A percentile compares a stretch with the other conserved stretches of the same genome.
Conservation (phyloP, 176 grass and related monocot species). For the sorghum (Sorghum bicolor) region Sorghum_bicolor_NCBIv3 NC_012873.2:63152501-63153000, state of each 20-base stretch:
- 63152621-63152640: conserved; percentile 99
- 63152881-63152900: conserved; percentile 17
- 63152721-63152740: conserved; percentile 10
- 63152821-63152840: conserved; percentile 59
- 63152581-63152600: conserved; percentile 35
- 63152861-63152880: neutral
- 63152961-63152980: conserved; percentile 80
- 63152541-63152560: conserved; percentile 23
- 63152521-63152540: too few relatives aligned
- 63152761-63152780: conserved; percentile 97
- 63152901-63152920: conserved; percentile 14
- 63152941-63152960: conserved; percentile 85
- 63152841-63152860: conserved; percentile 83
- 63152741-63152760: conserved; percentile 7
- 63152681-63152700: conserved; percentile 36
- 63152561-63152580: neutral
- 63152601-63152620: conserved; percentile 78
- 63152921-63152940: conserved; percentile 16
- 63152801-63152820: conserved; percentile 74
- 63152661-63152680: conserved; percentile 94
- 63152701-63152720: conserved; percentile 32
- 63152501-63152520: conserved; percentile 83
- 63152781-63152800: conserved; percentile 93
- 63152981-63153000: conserved; percentile 90
- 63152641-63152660: conserved; percentile 94